Evolutionary conservation across 345 rosid genomes (phyloP), one percentile per base, ranked within the genome.

Genomic region (Raphanus raphanistrum): DNA sequence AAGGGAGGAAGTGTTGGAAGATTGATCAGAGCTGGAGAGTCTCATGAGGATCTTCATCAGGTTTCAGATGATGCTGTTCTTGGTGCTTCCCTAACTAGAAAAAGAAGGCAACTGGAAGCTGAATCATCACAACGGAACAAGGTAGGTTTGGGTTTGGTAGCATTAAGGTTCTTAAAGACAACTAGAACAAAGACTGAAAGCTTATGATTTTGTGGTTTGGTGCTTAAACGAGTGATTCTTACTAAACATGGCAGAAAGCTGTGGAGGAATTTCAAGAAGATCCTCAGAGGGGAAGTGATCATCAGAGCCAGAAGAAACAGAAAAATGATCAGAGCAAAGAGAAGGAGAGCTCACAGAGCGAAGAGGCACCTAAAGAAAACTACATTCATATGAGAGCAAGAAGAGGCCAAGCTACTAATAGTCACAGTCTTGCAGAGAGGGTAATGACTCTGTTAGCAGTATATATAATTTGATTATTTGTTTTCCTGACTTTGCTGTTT

Each of bases 341-440:
- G 55, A 92, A 83, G 21, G 96, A 89, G 58, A 83, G 75, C 71
- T 81, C 97, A 72, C 75, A 84, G 11, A 85, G 87, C 27, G 92
- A 83, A 75, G 95, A 90, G 78, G 90, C 86, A 63, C 83, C 89
- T 0, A 88, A 90, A 79, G 97, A 89, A 31, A 81, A 87, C 81
- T 94, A 92, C 80, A 87, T 92, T 82, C 98, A 92, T 76, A 85
- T 94, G 82, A 89, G 97, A 74, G 97, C 98, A 54, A 84, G 93
- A 84, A 86, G 97, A 82, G 98, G 98, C 77, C 97, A 89, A 76
- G 98, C 98, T 76, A 92, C 98, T 54, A 94, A 92, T 80, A 92
- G 97, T 81, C 98, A 94, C 81, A 94, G 95, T 82, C 95, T 94
- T 67, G 98, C 98, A 36, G 97, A 94, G 80, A 89, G 97, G 90